Conservation (phyloP, 768 basidiomycete species). For the Termitomyces heimii region DNA sequence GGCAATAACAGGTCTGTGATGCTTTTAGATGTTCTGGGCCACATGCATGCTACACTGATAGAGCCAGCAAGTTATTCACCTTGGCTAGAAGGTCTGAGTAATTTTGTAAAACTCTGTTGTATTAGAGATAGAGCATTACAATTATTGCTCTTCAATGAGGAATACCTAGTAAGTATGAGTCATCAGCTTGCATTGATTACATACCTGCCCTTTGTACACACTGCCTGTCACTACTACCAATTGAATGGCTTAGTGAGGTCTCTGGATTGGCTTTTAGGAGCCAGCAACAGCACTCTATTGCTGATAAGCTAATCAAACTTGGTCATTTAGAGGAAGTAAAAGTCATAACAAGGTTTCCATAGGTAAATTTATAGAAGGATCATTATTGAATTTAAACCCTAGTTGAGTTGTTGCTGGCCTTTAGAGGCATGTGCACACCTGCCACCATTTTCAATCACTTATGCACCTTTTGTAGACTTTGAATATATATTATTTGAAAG, state of each 20-base stretch:
- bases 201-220: too few relatives aligned
- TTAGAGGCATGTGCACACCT: too few relatives aligned
- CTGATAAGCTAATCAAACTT: neutral
- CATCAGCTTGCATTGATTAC: too few relatives aligned
- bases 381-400: neutral
- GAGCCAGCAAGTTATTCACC: neutral
- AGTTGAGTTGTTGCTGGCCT: neutral
- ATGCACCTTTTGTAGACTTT: too few relatives aligned
- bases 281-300: neutral
- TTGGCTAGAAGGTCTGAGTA: neutral
- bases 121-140: too few relatives aligned
- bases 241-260: neutral
- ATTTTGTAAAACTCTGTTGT: neutral
- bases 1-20: conserved; percentile 14
- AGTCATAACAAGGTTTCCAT: neutral
- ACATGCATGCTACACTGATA: neutral
- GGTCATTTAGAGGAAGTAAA: neutral
- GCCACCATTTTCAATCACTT: too few relatives aligned
- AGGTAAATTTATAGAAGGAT: neutral
- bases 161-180: too few relatives aligned
- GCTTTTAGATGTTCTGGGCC: neutral
- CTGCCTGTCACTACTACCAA: neutral
- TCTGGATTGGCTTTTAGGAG: neutral
- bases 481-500: neutral
- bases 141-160: too few relatives aligned